Conservation (phyloP, 768 basidiomycete species). For the Russula vinacea region DNA sequence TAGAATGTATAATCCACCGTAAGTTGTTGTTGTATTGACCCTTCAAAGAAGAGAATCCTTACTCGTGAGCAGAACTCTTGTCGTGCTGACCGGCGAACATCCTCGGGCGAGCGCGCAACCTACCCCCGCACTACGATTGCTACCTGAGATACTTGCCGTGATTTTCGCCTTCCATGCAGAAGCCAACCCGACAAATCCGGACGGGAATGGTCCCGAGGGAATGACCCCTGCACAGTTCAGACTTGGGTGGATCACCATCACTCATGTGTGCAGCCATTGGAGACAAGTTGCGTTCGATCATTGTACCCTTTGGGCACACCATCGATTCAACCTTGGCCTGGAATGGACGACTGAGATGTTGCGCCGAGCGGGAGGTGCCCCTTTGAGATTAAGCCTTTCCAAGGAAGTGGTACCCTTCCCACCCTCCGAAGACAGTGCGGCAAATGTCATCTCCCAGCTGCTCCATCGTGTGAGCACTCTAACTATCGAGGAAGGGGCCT, state of each 20-base stretch:
- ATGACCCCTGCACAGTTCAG: conserved; percentile 2
- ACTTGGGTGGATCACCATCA: conserved; percentile 23
- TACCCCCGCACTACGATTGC: conserved; percentile 1
- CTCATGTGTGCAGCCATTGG: conserved; percentile 25
- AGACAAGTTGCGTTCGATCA: conserved; percentile 19
- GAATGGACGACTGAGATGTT: conserved; percentile 21
- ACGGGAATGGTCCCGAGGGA: neutral
- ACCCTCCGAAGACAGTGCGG: neutral
- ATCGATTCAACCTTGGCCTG: conserved; percentile 19
- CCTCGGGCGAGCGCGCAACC: neutral
- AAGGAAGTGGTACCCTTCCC: conserved; percentile 6
- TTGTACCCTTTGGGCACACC: conserved; percentile 16
- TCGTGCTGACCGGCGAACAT: neutral
- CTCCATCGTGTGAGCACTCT: conserved; percentile 16
- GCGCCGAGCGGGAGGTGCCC: conserved; percentile 13
- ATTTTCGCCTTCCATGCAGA: conserved; percentile 17
- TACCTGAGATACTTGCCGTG: conserved; percentile 20
- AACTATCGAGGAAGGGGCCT: conserved; percentile 10
- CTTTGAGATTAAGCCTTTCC: conserved; percentile 8
- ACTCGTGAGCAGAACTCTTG: neutral
- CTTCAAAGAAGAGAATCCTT: neutral
- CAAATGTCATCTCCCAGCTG: conserved; percentile 9
- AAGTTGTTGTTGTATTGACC: neutral
- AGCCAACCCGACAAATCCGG: conserved; percentile 5
- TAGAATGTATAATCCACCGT: neutral